Base-by-base conservation (phyloP, 805 yeast species). In the Teunomyces barrocoloradensis region DNA sequence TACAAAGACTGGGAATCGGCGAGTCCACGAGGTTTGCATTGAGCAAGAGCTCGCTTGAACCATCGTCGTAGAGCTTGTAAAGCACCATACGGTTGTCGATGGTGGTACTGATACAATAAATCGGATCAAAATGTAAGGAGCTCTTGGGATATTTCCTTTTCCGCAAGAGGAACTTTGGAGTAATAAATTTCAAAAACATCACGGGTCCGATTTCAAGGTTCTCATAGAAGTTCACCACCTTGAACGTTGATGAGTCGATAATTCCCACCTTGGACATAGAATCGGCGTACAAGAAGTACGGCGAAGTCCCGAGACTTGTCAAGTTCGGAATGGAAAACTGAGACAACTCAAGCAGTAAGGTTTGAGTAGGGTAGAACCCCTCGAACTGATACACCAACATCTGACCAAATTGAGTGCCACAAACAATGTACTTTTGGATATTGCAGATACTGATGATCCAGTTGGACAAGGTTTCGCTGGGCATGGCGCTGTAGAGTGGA, bases 401-500 rank as follows among this genome's bases (percentile, higher is more conserved):
- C 20, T 53, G 51, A 13, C 73, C 73, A 53, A 64, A 64, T 45
- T 67, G 69, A 3, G 64, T 59, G 2, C 72, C 73, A 47, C 66
- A 59, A 10, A 67, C 46, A 11, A 50, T 29, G 11, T 48, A 37
- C 28, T 44, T 49, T 18, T 48, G 50, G 25, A 54, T 41, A 15
- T 55, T 43, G 43, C 62, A 57, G 6, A 61, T 54, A 2, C 64
- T 53, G 5, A 56, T 54, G 13, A 61, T 51, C 69, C 70, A 64
- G 45, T 55, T 46, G 44, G 48, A 42, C 13, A 51, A 41, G 13
- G 43, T 42, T 20, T 52, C 53, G 23, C 43, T 39, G 10, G 50
- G 46, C 7, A 40, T 23, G 6, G 51, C 52, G 27, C 33, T 40
- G 43, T 53, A 54, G 25, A 50, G 27, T 6, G 40, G 40, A 18